These are phyloP conservation scores for Gillenia trifoliata DNA, from an alignment of 306 rosid species.

Conservation along the genomic window DNA sequence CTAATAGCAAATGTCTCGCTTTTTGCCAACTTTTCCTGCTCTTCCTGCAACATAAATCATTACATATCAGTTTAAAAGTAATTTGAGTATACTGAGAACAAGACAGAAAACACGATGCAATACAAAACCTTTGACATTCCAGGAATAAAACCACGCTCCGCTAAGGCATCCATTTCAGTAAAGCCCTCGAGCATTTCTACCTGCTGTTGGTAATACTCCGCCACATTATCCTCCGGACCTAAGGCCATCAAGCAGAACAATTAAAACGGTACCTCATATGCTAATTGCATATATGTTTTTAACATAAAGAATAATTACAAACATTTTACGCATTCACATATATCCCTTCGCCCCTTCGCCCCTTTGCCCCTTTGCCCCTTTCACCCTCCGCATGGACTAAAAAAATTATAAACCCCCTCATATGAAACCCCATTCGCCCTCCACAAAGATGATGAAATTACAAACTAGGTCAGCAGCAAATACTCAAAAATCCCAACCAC, in stretches of 20 bases:
- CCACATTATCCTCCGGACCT: slow-evolving; percentile 84
- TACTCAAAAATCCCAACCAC: not conserved
- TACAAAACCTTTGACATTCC: slow-evolving; percentile 82
- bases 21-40: slow-evolving; percentile 69
- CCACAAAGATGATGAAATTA: not conserved
- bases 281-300: not conserved
- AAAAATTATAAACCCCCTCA: no score
- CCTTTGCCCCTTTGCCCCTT: no score
- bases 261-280: not conserved
- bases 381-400: not conserved
- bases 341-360: no score
- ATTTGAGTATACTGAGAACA: not conserved
- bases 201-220: slow-evolving; percentile 96
- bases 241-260: slow-evolving; percentile 26
- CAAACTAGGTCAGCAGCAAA: not conserved
- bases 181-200: slow-evolving; percentile 94
- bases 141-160: slow-evolving; percentile 78
- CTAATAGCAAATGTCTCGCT: slow-evolving; percentile 93
- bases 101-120: not conserved
- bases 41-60: slow-evolving; percentile 58
- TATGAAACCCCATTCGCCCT: not conserved
- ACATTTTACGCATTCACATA: not conserved
- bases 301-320: not conserved
- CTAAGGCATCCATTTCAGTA: slow-evolving; percentile 90
- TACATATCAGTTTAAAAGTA: slow-evolving; percentile 21